Percentiles rank a stretch among this genome's conserved stretches.
phyloP scores from a whole-genome alignment of 495 filamentous ascomycete species.

The Penicillium robsamsonii region DNA sequence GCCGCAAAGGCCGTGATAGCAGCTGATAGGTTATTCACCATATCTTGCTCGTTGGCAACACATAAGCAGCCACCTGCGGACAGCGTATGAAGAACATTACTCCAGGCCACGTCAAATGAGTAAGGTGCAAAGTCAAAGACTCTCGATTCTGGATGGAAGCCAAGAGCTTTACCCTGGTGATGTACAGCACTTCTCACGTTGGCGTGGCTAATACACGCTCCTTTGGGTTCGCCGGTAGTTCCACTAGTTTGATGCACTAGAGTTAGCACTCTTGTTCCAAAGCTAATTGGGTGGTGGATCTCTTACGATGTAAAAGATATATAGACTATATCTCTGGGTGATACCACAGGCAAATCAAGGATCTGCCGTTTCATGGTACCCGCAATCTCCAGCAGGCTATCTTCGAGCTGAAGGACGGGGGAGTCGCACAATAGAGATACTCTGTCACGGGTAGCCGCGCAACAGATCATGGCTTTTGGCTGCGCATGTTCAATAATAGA shows the following conservation, averaged over 20 bases:
- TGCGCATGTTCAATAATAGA: too few relatives aligned
- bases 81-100: not conserved
- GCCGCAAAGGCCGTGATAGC: not conserved
- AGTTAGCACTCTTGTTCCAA: too few relatives aligned
- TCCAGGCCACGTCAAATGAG: not conserved
- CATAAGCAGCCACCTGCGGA: not conserved
- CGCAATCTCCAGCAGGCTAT: too few relatives aligned
- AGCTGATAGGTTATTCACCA: not conserved
- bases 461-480: too few relatives aligned
- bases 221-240: not conserved
- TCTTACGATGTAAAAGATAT: too few relatives aligned
- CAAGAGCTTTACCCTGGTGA: not conserved
- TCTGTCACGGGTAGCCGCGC: too few relatives aligned
- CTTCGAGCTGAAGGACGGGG: too few relatives aligned
- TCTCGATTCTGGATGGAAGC: not conserved
- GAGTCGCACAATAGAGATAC: too few relatives aligned
- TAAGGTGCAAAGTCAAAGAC: not conserved
- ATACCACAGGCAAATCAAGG: too few relatives aligned
- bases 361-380: too few relatives aligned
- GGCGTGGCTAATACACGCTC: not conserved
- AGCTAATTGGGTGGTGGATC: too few relatives aligned
- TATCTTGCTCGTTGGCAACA: not conserved
- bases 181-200: not conserved
- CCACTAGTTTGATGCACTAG: not conserved
- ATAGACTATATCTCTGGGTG: too few relatives aligned